Evolutionary conservation across 2,329 filamentous ascomycete species (phyloP).

Genomic region (Arthrobotrys pseudoclavata): DNA sequence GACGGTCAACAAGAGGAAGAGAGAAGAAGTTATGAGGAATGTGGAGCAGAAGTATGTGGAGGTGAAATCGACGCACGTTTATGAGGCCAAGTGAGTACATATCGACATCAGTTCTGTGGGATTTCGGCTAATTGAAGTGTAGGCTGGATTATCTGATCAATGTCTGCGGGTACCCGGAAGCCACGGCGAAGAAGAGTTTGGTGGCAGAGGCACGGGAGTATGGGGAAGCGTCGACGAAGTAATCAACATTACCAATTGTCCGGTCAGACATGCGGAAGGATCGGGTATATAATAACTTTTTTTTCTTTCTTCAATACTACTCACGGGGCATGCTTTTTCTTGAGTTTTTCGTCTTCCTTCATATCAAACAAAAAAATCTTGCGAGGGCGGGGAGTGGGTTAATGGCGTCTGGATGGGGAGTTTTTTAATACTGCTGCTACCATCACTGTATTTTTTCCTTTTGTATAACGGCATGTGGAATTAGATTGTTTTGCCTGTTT

Average conservation of each 20-base stretch:
- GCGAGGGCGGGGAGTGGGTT: constrained; percentile 8
- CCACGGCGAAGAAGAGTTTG: constrained; percentile 70
- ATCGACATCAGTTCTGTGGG: constrained; percentile 11
- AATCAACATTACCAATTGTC: background rate
- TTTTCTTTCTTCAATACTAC: constrained; percentile 3
- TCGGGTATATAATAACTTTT: constrained; percentile 29
- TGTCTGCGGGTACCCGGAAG: constrained; percentile 72
- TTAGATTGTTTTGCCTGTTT: constrained; percentile 20
- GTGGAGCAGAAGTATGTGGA: constrained; percentile 81
- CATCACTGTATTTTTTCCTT: background rate
- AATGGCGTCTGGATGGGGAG: constrained; percentile 43
- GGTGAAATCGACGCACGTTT: constrained; percentile 77
- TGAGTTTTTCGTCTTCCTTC: background rate
- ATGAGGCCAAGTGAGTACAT: constrained; percentile 80
- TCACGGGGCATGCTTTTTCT: constrained; percentile 1
- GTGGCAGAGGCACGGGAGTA: constrained; percentile 41
- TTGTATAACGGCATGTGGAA: constrained; percentile 27
- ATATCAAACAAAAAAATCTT: constrained; percentile 22
- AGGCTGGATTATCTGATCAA: constrained; percentile 77
- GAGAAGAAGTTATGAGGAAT: constrained; percentile 77
- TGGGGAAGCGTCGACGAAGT: background rate
- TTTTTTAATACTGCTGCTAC: constrained; percentile 14
- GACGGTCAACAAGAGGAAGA: constrained; percentile 77
- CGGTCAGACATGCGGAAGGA: background rate
- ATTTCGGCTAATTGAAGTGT: constrained; percentile 23